phyloP scores from a whole-genome alignment of 306 rosid species.

The Psophocarpus tetragonolobus region DNA sequence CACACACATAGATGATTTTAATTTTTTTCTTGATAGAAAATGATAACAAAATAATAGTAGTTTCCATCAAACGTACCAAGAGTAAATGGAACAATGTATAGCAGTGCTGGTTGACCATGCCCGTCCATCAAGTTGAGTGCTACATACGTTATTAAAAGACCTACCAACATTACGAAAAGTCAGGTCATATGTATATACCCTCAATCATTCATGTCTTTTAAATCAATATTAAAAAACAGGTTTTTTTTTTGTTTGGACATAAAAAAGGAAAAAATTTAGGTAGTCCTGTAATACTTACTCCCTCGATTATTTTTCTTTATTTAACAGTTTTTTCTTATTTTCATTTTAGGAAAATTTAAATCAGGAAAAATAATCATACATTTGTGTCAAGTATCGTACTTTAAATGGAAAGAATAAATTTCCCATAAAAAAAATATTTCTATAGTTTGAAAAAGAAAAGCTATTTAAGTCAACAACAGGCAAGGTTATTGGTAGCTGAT shows the following conservation, averaged over 20 bases:
- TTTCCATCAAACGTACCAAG: slow-evolving; percentile 58
- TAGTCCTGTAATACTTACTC: not conserved
- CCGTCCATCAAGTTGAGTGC: slow-evolving; percentile 99
- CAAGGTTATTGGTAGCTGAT: slow-evolving; percentile 24
- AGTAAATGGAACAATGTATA: slow-evolving; percentile 92
- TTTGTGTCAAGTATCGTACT: not conserved
- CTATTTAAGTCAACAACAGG: not conserved
- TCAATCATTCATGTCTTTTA: slow-evolving; percentile 10
- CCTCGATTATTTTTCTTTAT: not conserved
- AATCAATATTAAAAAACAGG: not conserved
- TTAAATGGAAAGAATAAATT: not conserved
- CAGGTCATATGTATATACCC: not conserved
- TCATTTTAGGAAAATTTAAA: not conserved
- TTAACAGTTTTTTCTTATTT: not conserved
- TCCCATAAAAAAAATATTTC: not conserved
- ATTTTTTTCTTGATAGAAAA: not conserved
- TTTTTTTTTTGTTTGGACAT: not conserved
- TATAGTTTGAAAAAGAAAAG: not conserved
- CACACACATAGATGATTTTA: not conserved
- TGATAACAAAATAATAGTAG: not conserved
- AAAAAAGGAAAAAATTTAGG: not conserved
- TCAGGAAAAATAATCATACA: not conserved
- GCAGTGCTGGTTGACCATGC: slow-evolving; percentile 96
- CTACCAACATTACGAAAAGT: slow-evolving; percentile 40
- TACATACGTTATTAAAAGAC: slow-evolving; percentile 87